Conservation (phyloP, 441 rosid genomes). For the Eruca vesicaria region DNA sequence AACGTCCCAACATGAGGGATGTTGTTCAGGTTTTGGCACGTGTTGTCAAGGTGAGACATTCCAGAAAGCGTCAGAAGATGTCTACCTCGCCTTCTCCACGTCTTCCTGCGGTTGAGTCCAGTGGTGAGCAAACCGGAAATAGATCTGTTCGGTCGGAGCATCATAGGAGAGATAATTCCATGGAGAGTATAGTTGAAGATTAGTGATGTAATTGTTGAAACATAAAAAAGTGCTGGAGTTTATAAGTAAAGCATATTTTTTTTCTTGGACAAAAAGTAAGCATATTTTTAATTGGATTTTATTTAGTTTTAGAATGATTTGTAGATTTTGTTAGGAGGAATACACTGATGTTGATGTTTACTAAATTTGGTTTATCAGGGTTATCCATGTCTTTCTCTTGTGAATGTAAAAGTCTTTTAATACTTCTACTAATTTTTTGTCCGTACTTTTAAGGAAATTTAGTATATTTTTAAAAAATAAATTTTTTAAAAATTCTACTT, state of each 20-base stretch:
- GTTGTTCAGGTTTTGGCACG: constrained; percentile 78
- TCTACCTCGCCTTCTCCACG: constrained; percentile 38
- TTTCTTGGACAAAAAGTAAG: too few relatives aligned
- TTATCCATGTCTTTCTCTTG: constrained; percentile 16
- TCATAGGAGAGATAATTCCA: constrained; percentile 66
- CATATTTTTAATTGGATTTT: background rate
- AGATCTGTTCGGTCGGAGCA: constrained; percentile 42
- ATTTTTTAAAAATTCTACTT: too few relatives aligned
- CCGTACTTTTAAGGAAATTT: too few relatives aligned
- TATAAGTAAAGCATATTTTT: background rate
- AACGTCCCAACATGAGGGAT: constrained; percentile 94
- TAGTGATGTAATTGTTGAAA: constrained; percentile 33
- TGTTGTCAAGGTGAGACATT: constrained; percentile 62
- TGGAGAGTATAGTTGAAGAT: constrained; percentile 63
- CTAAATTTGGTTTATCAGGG: background rate
- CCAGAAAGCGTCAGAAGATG: constrained; percentile 57
- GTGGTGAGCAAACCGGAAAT: constrained; percentile 48
- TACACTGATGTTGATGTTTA: background rate
- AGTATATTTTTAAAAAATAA: too few relatives aligned
- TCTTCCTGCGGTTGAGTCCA: constrained; percentile 42
- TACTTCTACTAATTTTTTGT: too few relatives aligned
- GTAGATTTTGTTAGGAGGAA: constrained; percentile 12
- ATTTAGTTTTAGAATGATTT: background rate
- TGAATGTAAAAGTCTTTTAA: background rate
- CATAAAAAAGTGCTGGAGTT: background rate